Conservation (phyloP, 2,329 filamentous ascomycete species). For the Aspergillus nomiae region DNA sequence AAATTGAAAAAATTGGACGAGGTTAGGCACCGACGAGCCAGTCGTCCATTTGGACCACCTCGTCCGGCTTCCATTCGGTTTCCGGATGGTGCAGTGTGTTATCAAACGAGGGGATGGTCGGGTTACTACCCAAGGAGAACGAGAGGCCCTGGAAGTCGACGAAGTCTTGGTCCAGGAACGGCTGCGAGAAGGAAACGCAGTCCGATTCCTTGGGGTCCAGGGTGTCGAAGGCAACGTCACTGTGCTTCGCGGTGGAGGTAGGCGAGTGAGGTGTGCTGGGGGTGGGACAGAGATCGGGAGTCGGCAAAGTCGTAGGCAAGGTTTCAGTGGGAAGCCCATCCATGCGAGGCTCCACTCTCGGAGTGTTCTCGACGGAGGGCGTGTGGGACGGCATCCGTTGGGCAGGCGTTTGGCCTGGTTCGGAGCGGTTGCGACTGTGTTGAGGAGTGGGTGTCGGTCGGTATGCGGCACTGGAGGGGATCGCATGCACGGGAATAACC, state of each 20-base stretch:
- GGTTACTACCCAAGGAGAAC: neutral
- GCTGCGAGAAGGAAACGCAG: conserved; percentile 29
- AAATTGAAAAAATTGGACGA: neutral
- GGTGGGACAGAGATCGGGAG: conserved; percentile 36
- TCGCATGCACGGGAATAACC: conserved; percentile 29
- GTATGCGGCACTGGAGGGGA: conserved; percentile 24
- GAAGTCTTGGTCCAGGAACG: conserved; percentile 32
- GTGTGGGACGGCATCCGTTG: conserved; percentile 13
- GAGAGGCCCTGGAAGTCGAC: conserved; percentile 24
- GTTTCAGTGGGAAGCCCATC: conserved; percentile 30
- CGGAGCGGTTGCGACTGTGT: conserved; percentile 24
- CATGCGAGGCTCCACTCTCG: conserved; percentile 3
- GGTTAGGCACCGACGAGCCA: conserved; percentile 32
- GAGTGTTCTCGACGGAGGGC: conserved; percentile 11
- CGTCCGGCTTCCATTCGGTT: conserved; percentile 34
- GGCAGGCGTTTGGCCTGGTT: conserved; percentile 11
- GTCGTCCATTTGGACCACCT: conserved; percentile 35
- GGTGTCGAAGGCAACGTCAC: conserved; percentile 10
- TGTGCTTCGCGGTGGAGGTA: conserved; percentile 12
- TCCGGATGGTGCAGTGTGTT: conserved; percentile 25
- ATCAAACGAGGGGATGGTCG: conserved; percentile 10
- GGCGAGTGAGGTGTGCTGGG: conserved; percentile 34
- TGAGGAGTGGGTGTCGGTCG: conserved; percentile 21
- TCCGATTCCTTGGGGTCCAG: conserved; percentile 22
- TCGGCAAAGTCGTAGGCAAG: conserved; percentile 33